A percentile compares a stretch with the other conserved stretches of the same genome.
Evolutionary conservation across 2,329 filamentous ascomycete genomes (phyloP).

Genomic region (Calonectria pauciramosa): DNA sequence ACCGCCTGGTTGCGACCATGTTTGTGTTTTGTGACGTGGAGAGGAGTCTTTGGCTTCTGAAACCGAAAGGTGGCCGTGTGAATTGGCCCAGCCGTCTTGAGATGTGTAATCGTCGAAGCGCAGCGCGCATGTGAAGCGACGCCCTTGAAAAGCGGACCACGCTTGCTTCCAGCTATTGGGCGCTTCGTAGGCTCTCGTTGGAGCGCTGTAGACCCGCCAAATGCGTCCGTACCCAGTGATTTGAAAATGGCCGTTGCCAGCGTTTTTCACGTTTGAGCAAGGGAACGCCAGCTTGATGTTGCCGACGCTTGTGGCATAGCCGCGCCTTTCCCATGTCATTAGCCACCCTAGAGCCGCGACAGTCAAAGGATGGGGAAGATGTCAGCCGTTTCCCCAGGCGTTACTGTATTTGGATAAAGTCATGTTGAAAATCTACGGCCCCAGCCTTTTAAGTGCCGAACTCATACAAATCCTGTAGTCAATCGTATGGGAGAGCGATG

Average conservation of each 20-base stretch:
- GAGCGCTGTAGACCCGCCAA: neutral
- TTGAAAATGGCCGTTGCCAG: neutral
- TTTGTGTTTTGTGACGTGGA: conserved; percentile 36
- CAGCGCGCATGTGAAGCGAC: conserved; percentile 31
- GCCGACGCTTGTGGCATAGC: conserved; percentile 10
- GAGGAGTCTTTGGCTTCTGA: conserved; percentile 23
- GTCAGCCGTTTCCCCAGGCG: conserved; percentile 7
- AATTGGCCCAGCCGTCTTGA: conserved; percentile 21
- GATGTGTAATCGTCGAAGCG: conserved; percentile 17
- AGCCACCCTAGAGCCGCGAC: neutral
- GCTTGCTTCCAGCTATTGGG: neutral
- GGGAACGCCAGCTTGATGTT: neutral
- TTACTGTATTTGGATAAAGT: conserved; percentile 7
- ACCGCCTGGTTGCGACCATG: conserved; percentile 54
- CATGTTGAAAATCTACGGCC: neutral
- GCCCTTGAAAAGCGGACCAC: neutral
- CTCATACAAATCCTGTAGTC: neutral
- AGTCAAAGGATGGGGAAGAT: neutral
- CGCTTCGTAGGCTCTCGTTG: neutral
- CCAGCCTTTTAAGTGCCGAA: conserved; percentile 3
- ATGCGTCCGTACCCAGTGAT: neutral
- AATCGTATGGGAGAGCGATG: neutral
- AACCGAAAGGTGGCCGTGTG: conserved; percentile 13
- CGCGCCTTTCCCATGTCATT: conserved; percentile 23
- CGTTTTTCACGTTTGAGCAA: conserved; percentile 13